Evolutionary conservation across 805 yeast genomes (phyloP), one percentile per base, ranked within the genome.

Genomic region (Candida nonsorbophila): DNA sequence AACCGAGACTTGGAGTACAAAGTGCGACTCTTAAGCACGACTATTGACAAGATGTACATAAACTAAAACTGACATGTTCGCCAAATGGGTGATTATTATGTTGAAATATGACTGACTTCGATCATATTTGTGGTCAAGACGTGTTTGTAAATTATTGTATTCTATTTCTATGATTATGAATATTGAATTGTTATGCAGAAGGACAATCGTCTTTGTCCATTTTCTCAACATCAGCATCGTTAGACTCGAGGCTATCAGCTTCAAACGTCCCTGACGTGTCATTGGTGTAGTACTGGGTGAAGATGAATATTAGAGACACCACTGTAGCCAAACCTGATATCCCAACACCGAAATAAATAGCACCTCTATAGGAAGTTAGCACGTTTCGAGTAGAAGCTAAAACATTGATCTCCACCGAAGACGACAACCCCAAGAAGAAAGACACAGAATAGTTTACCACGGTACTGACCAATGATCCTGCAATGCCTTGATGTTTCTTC

Each of bases 381-480:
- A 29, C 22, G 20, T 41, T 33, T 22, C 36, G 17, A 6, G 33
- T 27, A 7, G 35, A 16, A 7, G 25, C 16, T 10, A 31, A 27
- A 4, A 47, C 42, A 23, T 53, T 55, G 2, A 37, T 25, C 40
- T 80, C 83, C 3, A 78, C 81, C 3, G 81, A 74, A n/a, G 78
- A 77, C 3, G 84, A 81, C 24, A 83, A 58, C 7, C 87, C 90
- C 18, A 83, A 56, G 20, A 79, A 75, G n/a, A 82, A 49, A 0
- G 87, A 75, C 47, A 74, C 79, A 0, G 87, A 75, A 48, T 83
- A 83, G 49, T 79, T 83, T 8, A 79, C 74, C 41, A 79, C 74
- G 0, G 92, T 81, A 13, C 79, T 67, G 4, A 80, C 78, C 28
- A 83, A 56, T 0, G 86, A 78, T 0, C 86, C 87, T 1, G 87